Conservation (phyloP, 106 monocot genomes). For the Xerophyta viscosa region DNA sequence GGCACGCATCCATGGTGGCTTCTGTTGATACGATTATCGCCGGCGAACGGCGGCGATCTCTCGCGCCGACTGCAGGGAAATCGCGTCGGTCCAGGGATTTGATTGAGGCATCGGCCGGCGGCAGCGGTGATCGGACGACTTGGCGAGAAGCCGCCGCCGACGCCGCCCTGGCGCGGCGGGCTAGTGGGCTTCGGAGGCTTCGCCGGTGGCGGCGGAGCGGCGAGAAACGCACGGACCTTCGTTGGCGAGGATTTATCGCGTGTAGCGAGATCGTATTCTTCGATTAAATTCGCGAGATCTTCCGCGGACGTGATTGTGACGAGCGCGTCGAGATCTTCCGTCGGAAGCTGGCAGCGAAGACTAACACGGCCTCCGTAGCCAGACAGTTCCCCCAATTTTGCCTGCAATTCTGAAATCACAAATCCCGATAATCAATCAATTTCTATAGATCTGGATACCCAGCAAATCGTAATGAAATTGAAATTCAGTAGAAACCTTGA, state of each 20-base stretch:
- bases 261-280: slow-evolving; percentile 61
- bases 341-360: slow-evolving; percentile 75
- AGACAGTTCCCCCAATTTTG: slow-evolving; percentile 60
- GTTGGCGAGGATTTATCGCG: slow-evolving; percentile 15
- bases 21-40: background rate
- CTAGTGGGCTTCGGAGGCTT: background rate
- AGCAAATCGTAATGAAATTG: background rate
- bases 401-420: slow-evolving; percentile 42
- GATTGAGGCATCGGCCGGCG: slow-evolving; percentile 8
- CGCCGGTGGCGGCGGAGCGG: slow-evolving; percentile 1
- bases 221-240: slow-evolving; percentile 75
- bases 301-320: slow-evolving; percentile 65
- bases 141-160: background rate
- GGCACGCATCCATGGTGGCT: slow-evolving; percentile 5
- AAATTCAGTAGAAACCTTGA: slow-evolving; percentile 20
- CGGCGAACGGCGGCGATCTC: no score
- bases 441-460: background rate
- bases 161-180: background rate
- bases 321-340: slow-evolving; percentile 72
- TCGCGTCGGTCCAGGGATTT: slow-evolving; percentile 1
- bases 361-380: slow-evolving; percentile 23
- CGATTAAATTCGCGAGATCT: slow-evolving; percentile 68
- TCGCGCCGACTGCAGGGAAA: background rate
- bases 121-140: background rate
- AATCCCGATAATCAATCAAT: background rate